A percentile compares a stretch with the other conserved stretches of the same genome.
Evolutionary conservation across 176 grass and related monocot species (phyloP).

Genomic region (Hyparrhenia diplandra): DNA sequence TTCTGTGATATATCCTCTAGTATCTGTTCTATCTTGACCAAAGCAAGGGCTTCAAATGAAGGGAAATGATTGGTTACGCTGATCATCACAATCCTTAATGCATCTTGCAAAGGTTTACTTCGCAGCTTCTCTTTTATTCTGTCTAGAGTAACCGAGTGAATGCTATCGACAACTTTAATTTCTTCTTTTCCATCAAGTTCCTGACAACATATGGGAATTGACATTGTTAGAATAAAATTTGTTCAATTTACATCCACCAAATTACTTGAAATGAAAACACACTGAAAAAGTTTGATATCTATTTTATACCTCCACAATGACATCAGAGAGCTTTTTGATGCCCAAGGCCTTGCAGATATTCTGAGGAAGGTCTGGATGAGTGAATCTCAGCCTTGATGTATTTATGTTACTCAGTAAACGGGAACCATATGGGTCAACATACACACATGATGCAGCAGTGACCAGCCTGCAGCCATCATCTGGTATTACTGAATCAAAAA

Average conservation of each 20-base stretch:
- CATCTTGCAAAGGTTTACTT: conserved; percentile 63
- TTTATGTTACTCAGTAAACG: conserved; percentile 71
- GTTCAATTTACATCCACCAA: not conserved
- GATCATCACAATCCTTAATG: conserved; percentile 56
- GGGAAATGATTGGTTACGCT: conserved; percentile 74
- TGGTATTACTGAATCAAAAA: conserved; percentile 77
- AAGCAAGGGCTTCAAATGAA: conserved; percentile 64
- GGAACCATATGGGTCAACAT: conserved; percentile 79
- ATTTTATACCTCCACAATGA: conserved; percentile 75
- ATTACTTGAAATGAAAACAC: not conserved
- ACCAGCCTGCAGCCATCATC: conserved; percentile 99
- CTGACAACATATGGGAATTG: conserved; percentile 34
- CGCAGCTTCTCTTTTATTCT: conserved; percentile 71
- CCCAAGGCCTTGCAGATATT: conserved; percentile 60
- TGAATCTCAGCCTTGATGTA: conserved; percentile 82
- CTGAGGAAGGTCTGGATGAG: conserved; percentile 83
- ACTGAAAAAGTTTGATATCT: not conserved
- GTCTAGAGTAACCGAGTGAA: conserved; percentile 57
- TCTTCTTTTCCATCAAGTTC: conserved; percentile 69
- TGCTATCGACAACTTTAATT: conserved; percentile 60
- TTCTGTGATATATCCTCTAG: conserved; percentile 69
- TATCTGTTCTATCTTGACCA: conserved; percentile 48
- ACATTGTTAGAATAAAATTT: conserved; percentile 1
- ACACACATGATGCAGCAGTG: conserved; percentile 78
- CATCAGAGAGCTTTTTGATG: conserved; percentile 79